Conservation (phyloP, 345 rosid species). For the Salix koriyanagi region DNA sequence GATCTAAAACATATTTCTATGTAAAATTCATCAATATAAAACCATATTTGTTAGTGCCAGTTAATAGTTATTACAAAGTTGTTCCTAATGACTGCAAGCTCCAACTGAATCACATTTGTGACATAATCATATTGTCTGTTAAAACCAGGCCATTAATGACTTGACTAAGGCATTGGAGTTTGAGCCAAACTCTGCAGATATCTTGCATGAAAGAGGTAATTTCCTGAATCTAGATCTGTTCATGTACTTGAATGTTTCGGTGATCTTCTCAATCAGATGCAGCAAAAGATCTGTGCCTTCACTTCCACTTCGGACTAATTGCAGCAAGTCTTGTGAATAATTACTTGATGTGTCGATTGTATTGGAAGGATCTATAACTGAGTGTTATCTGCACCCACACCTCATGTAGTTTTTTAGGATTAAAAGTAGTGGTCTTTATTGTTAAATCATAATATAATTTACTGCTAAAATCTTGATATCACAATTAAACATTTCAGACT, state of each 20-base stretch:
- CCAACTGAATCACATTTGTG: background rate
- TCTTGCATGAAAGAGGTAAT: constrained; percentile 92
- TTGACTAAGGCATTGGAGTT: constrained; percentile 82
- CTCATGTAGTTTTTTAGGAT: background rate
- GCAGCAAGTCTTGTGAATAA: background rate
- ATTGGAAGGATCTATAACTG: background rate
- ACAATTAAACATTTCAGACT: too few species aligned
- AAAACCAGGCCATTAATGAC: constrained; percentile 79
- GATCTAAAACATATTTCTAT: background rate
- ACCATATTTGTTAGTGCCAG: constrained; percentile 7
- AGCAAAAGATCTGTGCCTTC: background rate
- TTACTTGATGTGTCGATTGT: background rate
- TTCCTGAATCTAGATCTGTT: constrained; percentile 13
- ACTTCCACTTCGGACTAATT: background rate
- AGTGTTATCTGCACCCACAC: background rate
- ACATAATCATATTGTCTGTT: constrained; percentile 19
- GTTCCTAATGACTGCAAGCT: background rate
- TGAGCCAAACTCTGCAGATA: constrained; percentile 83
- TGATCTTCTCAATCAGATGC: background rate
- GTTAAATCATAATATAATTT: too few species aligned
- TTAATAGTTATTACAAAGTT: background rate
- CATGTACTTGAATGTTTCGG: background rate
- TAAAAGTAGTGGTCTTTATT: background rate
- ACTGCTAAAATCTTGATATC: too few species aligned
- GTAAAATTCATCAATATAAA: constrained; percentile 2